Conservation (phyloP, 192 early-diverging fungal species). For the Linnemannia exigua region DNA sequence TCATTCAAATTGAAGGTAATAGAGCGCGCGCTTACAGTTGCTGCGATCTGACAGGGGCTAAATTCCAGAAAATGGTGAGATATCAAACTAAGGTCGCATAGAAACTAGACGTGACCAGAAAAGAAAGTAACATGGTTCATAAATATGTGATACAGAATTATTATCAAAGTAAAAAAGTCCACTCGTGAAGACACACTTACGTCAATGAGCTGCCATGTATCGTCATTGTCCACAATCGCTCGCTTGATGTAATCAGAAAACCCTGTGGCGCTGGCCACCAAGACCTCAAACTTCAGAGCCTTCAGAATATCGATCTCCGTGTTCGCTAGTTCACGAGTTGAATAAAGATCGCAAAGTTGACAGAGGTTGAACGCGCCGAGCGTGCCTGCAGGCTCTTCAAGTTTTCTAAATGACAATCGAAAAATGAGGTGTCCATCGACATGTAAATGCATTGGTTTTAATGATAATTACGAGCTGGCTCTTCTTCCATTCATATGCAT, state of each 20-base stretch:
- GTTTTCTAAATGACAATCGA: slow-evolving; percentile 25
- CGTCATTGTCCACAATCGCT: slow-evolving; percentile 14
- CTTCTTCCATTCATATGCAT: not conserved
- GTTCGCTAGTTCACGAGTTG: slow-evolving; percentile 20
- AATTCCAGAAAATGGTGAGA: slow-evolving; percentile 34
- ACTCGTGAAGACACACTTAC: slow-evolving; percentile 35
- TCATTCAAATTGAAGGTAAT: not conserved
- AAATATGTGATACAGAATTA: not conserved
- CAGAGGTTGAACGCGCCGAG: slow-evolving; percentile 21
- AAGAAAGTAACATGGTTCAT: not conserved
- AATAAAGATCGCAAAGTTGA: slow-evolving; percentile 21
- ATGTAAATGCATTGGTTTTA: not conserved
- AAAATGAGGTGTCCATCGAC: not conserved
- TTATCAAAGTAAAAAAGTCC: not conserved
- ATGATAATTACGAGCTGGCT: not conserved
- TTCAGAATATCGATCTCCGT: slow-evolving; percentile 37
- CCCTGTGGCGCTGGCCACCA: slow-evolving; percentile 38
- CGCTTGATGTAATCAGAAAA: slow-evolving; percentile 45
- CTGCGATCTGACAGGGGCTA: slow-evolving; percentile 39
- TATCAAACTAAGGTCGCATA: slow-evolving; percentile 43
- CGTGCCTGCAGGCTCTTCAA: slow-evolving; percentile 28
- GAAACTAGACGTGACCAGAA: slow-evolving; percentile 13
- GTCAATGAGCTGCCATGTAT: slow-evolving; percentile 18
- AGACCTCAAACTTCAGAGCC: slow-evolving; percentile 43
- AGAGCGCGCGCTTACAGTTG: slow-evolving; percentile 24